These are phyloP conservation scores for Knoxia roxburghii DNA, from an alignment of 257 asterid genomes.

Conservation along the genomic window DNA sequence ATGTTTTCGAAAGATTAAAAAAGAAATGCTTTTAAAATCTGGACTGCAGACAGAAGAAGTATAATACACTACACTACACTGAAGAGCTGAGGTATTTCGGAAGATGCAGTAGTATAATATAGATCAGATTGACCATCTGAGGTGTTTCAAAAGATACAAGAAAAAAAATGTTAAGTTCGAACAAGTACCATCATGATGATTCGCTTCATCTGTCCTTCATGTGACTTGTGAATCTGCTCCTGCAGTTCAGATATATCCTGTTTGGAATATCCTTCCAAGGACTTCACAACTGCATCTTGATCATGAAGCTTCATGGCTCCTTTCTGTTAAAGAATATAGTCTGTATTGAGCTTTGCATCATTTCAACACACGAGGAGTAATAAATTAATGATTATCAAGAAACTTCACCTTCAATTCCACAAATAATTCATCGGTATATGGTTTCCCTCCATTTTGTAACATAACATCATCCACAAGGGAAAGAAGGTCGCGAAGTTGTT, in stretches of 20 bases:
- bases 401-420: conserved; percentile 37
- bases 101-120: no score
- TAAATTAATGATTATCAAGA: background rate
- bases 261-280: conserved; percentile 40
- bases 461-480: conserved; percentile 49
- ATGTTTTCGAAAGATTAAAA: no score
- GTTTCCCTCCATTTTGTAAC: conserved; percentile 43
- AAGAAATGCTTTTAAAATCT: no score
- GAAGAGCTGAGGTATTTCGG: no score
- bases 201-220: conserved; percentile 43
- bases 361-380: background rate
- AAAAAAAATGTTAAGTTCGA: background rate
- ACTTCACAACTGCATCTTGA: conserved; percentile 42
- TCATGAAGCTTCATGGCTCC: conserved; percentile 37
- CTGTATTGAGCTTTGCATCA: background rate
- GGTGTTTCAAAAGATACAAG: no score
- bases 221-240: conserved; percentile 36
- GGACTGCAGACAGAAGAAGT: no score
- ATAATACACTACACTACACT: no score
- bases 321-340: conserved; percentile 28
- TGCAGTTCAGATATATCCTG: conserved; percentile 44
- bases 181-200: conserved; percentile 49
- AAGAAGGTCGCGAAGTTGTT: conserved; percentile 44
- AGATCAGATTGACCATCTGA: no score
- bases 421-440: conserved; percentile 54